Evolutionary conservation across 108 stramenopile genomes (phyloP).

Genomic region (Craspedostauros australis): DNA sequence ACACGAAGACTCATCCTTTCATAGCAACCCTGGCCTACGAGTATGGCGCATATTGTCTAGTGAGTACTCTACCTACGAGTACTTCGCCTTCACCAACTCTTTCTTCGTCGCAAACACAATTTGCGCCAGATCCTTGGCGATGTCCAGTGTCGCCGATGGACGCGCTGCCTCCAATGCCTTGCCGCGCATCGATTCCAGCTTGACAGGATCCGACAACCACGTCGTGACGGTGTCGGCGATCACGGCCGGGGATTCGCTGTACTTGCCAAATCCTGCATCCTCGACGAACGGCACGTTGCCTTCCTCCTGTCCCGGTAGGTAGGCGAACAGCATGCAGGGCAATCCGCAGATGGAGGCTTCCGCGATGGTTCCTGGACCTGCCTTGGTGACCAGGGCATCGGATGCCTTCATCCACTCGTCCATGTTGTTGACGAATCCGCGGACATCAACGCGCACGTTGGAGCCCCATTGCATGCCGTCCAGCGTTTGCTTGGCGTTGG

Average conservation of each 20-base stretch:
- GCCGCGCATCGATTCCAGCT: conserved; percentile 45
- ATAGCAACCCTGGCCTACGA: no score
- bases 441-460: conserved; percentile 45
- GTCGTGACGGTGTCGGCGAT: conserved; percentile 82
- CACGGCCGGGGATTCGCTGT: conserved; percentile 54
- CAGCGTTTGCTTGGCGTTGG: conserved; percentile 48
- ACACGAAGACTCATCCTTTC: no score
- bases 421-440: conserved; percentile 95
- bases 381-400: conserved; percentile 82
- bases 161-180: conserved; percentile 71
- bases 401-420: conserved; percentile 94
- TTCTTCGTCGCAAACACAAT: conserved; percentile 46
- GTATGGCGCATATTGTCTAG: no score
- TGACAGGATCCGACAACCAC: conserved; percentile 65
- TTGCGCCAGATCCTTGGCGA: conserved; percentile 79
- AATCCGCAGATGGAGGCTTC: conserved; percentile 91
- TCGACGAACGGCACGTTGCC: conserved; percentile 91
- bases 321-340: conserved; percentile 89
- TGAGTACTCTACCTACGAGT: no score
- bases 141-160: conserved; percentile 79
- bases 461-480: conserved; percentile 35
- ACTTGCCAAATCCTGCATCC: conserved; percentile 86
- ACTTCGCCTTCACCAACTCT: no score
- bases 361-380: conserved; percentile 96
- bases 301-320: conserved; percentile 93